phyloP scores from a whole-genome alignment of 2,329 filamentous ascomycete genomes.

The Microsporum ferrugineum region DNA sequence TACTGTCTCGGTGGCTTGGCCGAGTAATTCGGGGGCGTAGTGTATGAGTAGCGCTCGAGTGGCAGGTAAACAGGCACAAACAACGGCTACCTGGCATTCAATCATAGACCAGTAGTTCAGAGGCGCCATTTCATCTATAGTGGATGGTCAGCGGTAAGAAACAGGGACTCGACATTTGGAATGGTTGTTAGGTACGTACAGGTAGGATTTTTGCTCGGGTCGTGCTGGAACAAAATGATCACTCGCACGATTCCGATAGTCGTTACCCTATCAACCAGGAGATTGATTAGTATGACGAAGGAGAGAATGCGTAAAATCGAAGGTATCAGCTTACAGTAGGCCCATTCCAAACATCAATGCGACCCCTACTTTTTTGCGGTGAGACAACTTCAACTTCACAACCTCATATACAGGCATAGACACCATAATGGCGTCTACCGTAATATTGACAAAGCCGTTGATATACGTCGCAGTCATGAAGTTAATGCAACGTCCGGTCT shows the following conservation, averaged over 20 bases:
- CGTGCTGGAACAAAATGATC: not conserved
- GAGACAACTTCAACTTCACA: conserved; percentile 14
- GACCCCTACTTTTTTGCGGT: conserved; percentile 13
- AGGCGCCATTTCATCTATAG: conserved; percentile 2
- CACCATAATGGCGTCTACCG: conserved; percentile 16
- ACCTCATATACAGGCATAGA: conserved; percentile 18
- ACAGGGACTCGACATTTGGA: not conserved
- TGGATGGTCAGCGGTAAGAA: not conserved
- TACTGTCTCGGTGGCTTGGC: not conserved
- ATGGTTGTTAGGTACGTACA: not conserved
- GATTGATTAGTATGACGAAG: not conserved
- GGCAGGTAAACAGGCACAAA: conserved; percentile 9
- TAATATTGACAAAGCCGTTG: conserved; percentile 17
- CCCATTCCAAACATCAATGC: conserved; percentile 4
- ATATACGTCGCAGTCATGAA: conserved; percentile 15
- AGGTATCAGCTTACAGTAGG: not conserved
- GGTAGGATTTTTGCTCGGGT: not conserved
- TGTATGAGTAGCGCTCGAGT: conserved; percentile 3
- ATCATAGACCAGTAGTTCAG: conserved; percentile 9
- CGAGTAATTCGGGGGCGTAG: not conserved
- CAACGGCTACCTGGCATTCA: conserved; percentile 8
- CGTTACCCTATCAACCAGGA: not conserved
- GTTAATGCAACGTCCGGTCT: conserved; percentile 15
- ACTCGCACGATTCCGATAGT: not conserved
- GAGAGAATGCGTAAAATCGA: not conserved